A percentile compares a stretch with the other conserved stretches of the same genome.
Conservation (phyloP, 2,329 filamentous ascomycete species). For the Phaeosphaeriaceae sp. region DNA sequence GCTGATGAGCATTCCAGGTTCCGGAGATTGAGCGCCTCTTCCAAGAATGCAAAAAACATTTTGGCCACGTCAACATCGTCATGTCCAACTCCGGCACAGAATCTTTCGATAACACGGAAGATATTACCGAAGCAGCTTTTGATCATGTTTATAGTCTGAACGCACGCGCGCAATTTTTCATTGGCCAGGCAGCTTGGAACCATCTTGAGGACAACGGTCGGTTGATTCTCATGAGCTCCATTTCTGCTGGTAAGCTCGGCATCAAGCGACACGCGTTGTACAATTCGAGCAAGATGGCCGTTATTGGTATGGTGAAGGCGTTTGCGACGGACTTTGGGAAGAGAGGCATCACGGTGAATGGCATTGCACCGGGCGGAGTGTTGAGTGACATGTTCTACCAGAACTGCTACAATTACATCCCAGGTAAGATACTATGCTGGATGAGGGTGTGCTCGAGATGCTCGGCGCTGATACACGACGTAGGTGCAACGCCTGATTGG, state of each 20-base stretch:
- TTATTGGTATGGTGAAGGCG: conserved; percentile 74
- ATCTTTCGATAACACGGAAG: conserved; percentile 70
- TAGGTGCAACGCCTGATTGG: conserved; percentile 57
- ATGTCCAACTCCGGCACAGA: conserved; percentile 66
- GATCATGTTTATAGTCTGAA: conserved; percentile 74
- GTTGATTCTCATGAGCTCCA: conserved; percentile 76
- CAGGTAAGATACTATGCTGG: conserved; percentile 54
- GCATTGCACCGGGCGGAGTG: conserved; percentile 74
- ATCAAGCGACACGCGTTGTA: conserved; percentile 75
- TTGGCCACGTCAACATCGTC: conserved; percentile 55
- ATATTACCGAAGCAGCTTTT: conserved; percentile 72
- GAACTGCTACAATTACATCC: conserved; percentile 63
- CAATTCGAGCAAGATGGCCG: conserved; percentile 73
- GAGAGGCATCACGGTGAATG: conserved; percentile 73
- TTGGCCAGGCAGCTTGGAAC: conserved; percentile 76
- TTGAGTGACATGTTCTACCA: conserved; percentile 78
- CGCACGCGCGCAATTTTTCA: conserved; percentile 75
- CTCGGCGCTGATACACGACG: too few species aligned
- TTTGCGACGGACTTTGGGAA: conserved; percentile 75
- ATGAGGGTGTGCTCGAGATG: too few species aligned
- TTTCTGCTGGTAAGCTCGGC: conserved; percentile 70
- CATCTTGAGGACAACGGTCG: conserved; percentile 72
- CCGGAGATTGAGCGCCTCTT: conserved; percentile 66
- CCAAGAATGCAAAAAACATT: conserved; percentile 50
- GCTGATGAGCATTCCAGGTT: too few species aligned